Base-by-base conservation (phyloP, 805 yeast species). In the Candida nemodendra region DNA sequence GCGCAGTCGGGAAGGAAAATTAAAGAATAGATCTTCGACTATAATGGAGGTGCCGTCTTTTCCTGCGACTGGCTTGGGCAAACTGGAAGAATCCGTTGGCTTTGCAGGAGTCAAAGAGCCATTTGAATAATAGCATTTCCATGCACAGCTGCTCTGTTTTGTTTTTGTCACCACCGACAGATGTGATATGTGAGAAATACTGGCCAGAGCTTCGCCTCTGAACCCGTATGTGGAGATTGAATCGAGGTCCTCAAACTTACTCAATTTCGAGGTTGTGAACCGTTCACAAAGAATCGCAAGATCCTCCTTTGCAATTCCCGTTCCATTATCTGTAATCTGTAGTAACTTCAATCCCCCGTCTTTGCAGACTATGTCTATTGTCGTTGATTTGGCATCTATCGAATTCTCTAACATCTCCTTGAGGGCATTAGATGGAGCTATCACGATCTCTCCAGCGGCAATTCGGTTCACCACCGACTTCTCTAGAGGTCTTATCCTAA, bases 401-500 rank as follows among this genome's bases (percentile, higher is more conserved):
- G 95, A 76, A 66, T 93, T 93, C 64, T 93, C 99, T 43, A 93
- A 65, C 66, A 93, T 67, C 59, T 93, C 99, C 57, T 93, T 93
- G 28, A 93, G 65, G 0, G 99, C 99, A 58, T 91, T 93, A 4
- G 91, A 84, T 0, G 99, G 98, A 4, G 90, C 91, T 18, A 90
- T 75, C 40, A 93, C 86, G 62, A 93, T 87, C 64, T 93, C 98
- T 0, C 99, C 99, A 1, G 99, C 99, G 0, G 99, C 99, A 18
- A 93, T 93, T 44, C 82, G 76, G 59, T 89, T 90, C 33, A 93
- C 85, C 15, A 90, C 97, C 2, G 77, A 59, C 12, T 66, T 66
- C 30, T 83, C 93, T 17, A 91, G 71, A 13, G 62, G 61, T 14
- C 46, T 45, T 23, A 59, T 59, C 5, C 55, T 41, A 5, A 42